Percentiles rank a stretch among this genome's conserved stretches.
These are phyloP conservation scores for Kodamaea arcana DNA, from an alignment of 1,139 yeast species.

Conservation along the genomic window DNA sequence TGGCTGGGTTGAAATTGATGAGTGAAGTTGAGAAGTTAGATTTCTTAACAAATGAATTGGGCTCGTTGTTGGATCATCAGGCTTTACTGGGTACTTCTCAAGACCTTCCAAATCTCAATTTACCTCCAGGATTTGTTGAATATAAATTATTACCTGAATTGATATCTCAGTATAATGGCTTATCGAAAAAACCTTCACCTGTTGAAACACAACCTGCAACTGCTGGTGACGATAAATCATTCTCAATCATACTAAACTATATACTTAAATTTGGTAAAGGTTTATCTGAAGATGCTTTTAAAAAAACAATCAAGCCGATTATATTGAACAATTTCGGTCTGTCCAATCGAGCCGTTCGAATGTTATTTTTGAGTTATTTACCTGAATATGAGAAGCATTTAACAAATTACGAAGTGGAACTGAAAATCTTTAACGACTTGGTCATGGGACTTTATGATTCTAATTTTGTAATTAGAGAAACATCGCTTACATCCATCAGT, in stretches of 20 bases:
- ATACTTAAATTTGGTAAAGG: conserved; percentile 44
- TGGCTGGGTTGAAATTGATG: conserved; percentile 52
- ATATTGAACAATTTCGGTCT: conserved; percentile 59
- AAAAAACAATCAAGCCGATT: conserved; percentile 54
- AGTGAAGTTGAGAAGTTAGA: conserved; percentile 48
- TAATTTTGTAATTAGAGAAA: conserved; percentile 74
- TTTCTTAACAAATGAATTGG: conserved; percentile 47
- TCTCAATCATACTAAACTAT: conserved; percentile 42
- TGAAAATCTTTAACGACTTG: conserved; percentile 62
- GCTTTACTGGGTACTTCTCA: too few species aligned
- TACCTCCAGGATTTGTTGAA: conserved; percentile 62
- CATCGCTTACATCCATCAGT: conserved; percentile 70
- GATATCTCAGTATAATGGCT: conserved; percentile 29
- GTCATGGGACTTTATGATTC: conserved; percentile 83
- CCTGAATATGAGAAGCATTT: conserved; percentile 52
- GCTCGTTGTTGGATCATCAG: conserved; percentile 23
- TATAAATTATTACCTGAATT: conserved; percentile 67
- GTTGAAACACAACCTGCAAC: conserved; percentile 25
- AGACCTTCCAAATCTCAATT: conserved; percentile 19
- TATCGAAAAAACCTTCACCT: conserved; percentile 13
- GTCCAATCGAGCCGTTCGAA: conserved; percentile 73
- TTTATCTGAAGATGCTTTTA: conserved; percentile 37
- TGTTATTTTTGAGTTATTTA: conserved; percentile 61
- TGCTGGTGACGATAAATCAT: conserved; percentile 33
- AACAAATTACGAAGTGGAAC: conserved; percentile 61